Conservation (phyloP, 345 rosid species). For the Syzygium aqueum region DNA sequence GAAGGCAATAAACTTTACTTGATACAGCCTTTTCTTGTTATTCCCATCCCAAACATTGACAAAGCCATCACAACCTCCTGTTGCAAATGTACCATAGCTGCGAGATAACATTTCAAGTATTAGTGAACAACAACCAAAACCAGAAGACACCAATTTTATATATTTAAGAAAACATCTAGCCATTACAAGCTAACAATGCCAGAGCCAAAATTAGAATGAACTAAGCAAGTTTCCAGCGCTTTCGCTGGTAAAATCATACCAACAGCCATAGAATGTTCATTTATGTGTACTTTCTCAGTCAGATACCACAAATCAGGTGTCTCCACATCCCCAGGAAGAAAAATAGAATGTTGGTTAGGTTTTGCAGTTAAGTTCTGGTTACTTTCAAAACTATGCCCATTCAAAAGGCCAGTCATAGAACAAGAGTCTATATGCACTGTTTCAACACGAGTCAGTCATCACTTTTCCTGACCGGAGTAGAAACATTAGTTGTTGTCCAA, state of each 20-base stretch:
- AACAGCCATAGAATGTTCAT: neutral
- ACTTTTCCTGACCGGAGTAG: neutral
- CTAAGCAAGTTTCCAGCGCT: neutral
- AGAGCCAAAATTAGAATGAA: neutral
- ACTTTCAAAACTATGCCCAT: neutral
- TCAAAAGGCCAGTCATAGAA: neutral
- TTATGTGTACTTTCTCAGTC: neutral
- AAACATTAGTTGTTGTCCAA: neutral
- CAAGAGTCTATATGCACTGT: neutral
- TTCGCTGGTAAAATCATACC: neutral
- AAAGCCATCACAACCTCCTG: constrained; percentile 98
- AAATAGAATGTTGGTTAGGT: neutral
- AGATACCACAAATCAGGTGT: neutral
- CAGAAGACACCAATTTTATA: neutral
- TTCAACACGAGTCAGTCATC: neutral
- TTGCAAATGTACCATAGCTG: constrained; percentile 98
- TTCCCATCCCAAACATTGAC: constrained; percentile 97
- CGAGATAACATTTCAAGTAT: neutral
- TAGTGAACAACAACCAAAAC: neutral
- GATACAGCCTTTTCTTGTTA: constrained; percentile 98
- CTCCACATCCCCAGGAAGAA: neutral
- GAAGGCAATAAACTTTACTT: constrained; percentile 29
- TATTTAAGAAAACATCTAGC: neutral
- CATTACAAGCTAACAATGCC: neutral
- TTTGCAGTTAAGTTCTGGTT: neutral